These are phyloP conservation scores for Penicillium sp. DNA, from an alignment of 2,329 filamentous ascomycete species.

Conservation along the genomic window DNA sequence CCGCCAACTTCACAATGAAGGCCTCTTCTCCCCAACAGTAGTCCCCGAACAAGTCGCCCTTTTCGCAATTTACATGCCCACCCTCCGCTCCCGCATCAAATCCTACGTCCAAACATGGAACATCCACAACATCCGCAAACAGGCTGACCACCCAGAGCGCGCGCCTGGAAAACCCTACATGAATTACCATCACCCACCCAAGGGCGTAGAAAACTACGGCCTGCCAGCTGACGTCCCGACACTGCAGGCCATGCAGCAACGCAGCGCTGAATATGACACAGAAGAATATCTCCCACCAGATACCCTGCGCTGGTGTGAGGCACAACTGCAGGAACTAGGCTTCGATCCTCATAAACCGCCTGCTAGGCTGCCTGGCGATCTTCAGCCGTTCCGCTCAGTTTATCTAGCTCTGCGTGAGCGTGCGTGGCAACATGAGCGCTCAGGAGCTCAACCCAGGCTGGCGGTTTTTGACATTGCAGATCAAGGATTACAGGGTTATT, in stretches of 20 bases:
- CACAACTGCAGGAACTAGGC: conserved; percentile 8
- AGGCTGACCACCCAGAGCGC: conserved; percentile 7
- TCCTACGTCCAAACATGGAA: conserved; percentile 13
- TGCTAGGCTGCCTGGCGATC: conserved; percentile 1
- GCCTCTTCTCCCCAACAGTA: conserved; percentile 5
- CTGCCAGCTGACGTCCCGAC: conserved; percentile 2
- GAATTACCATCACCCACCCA: conserved; percentile 13
- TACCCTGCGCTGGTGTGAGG: conserved; percentile 7
- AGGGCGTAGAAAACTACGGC: conserved; percentile 12
- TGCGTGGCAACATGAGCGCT: conserved; percentile 6
- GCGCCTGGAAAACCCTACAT: conserved; percentile 9
- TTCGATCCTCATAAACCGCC: conserved; percentile 10
- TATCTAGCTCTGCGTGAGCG: conserved; percentile 7
- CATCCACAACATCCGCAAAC: conserved; percentile 12
- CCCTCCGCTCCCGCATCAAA: conserved; percentile 6
- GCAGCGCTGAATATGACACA: background rate
- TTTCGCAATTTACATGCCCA: conserved; percentile 12
- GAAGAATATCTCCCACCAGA: conserved; percentile 11
- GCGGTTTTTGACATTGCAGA: background rate
- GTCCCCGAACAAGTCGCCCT: conserved; percentile 11
- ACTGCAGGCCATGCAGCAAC: conserved; percentile 3
- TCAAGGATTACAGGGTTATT: conserved; percentile 4
- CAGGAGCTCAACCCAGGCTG: conserved; percentile 1
- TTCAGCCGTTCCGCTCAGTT: conserved; percentile 10
- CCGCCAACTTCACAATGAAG: conserved; percentile 4